A percentile compares a stretch with the other conserved stretches of the same genome.
These are phyloP conservation scores for Rubia tinctorum DNA, from an alignment of 305 asterid genomes.

Conservation along the genomic window DNA sequence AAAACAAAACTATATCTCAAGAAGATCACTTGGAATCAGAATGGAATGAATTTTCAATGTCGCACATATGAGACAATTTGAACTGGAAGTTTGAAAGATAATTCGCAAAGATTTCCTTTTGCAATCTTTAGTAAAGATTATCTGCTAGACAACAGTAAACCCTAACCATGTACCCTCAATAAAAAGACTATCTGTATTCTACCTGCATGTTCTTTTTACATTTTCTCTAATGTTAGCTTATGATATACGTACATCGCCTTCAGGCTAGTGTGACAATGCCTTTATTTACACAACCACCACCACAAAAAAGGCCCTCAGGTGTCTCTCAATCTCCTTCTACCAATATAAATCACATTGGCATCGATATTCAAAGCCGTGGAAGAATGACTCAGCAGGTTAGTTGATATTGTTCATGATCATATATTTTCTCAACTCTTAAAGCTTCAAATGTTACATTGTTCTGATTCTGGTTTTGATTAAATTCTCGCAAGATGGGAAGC, in stretches of 20 bases:
- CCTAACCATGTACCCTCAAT: too few relatives aligned
- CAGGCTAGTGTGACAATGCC: conserved; percentile 24
- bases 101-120: neutral
- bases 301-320: conserved; percentile 16
- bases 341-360: conserved; percentile 16
- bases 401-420: too few relatives aligned
- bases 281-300: conserved; percentile 21
- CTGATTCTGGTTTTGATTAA: neutral
- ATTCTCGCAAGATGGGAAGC: conserved; percentile 20
- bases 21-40: neutral
- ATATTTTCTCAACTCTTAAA: neutral
- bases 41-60: too few relatives aligned
- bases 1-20: neutral
- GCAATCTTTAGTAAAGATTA: too few relatives aligned
- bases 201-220: too few relatives aligned
- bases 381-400: conserved; percentile 19
- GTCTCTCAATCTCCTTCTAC: conserved; percentile 4
- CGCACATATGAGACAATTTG: neutral
- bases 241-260: neutral
- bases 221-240: neutral
- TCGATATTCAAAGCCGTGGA: conserved; percentile 26
- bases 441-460: neutral
- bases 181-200: too few relatives aligned
- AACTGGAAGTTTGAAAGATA: too few relatives aligned
- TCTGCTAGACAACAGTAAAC: too few relatives aligned